These are phyloP conservation scores for Aspergillus versicolor DNA, from an alignment of 2,329 filamentous ascomycete genomes.

Conservation along the genomic window DNA sequence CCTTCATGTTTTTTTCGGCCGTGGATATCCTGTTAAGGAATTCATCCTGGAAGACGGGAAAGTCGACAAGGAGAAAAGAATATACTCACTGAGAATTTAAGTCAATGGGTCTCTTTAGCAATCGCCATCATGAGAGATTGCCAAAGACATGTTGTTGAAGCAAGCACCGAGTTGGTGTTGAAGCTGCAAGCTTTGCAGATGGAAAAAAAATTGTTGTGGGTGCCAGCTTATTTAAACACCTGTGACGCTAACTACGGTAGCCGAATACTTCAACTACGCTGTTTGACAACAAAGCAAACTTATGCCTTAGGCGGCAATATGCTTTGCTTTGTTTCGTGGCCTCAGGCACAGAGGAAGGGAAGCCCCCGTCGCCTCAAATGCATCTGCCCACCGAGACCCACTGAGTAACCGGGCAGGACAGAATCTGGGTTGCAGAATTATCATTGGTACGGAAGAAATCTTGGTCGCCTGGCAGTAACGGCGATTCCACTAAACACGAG, in stretches of 20 bases:
- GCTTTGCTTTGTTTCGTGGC: not conserved
- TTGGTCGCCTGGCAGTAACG: too few species aligned
- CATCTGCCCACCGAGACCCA: too few species aligned
- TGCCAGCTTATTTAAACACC: slow-evolving; percentile 19
- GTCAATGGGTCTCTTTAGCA: slow-evolving; percentile 1
- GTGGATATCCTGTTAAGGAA: slow-evolving; percentile 56
- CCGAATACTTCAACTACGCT: slow-evolving; percentile 11
- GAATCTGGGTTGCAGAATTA: too few species aligned
- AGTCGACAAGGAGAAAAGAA: not conserved
- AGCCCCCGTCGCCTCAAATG: too few species aligned
- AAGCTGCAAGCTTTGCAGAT: slow-evolving; percentile 18
- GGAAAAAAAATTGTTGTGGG: slow-evolving; percentile 24
- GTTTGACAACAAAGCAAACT: slow-evolving; percentile 16
- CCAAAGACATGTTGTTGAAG: slow-evolving; percentile 1
- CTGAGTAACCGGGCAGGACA: too few species aligned
- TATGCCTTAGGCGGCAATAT: not conserved
- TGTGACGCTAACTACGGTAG: slow-evolving; percentile 13
- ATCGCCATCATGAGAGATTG: not conserved
- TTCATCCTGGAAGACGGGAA: slow-evolving; percentile 35
- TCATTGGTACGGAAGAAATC: too few species aligned
- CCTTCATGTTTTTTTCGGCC: slow-evolving; percentile 56
- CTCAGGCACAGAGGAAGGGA: not conserved
- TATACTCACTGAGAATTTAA: not conserved
- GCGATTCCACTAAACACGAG: too few species aligned
- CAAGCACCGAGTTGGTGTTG: slow-evolving; percentile 6